Conservation (phyloP, 2,329 filamentous ascomycete species). For the Epichloe gansuensis region DNA sequence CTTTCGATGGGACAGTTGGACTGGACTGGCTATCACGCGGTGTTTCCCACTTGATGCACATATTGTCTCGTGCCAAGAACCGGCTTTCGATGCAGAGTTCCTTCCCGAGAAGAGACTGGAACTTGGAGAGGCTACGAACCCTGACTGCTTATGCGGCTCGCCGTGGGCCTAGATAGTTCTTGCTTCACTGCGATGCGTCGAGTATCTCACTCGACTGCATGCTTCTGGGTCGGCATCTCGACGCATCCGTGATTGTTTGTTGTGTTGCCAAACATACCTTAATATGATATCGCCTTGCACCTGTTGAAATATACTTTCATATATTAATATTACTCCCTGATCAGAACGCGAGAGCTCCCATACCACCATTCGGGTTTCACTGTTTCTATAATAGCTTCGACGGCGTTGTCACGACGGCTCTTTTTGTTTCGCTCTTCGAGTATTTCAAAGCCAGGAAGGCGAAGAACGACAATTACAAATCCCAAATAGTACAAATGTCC, state of each 20-base stretch:
- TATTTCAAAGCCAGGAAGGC: not conserved
- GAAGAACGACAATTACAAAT: not conserved
- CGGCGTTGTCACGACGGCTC: not conserved
- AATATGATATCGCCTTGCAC: not conserved
- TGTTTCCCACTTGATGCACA: not conserved
- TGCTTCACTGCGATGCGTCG: not conserved
- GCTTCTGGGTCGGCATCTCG: not conserved
- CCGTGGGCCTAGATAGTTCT: not conserved
- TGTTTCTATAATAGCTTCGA: not conserved
- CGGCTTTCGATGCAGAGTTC: not conserved
- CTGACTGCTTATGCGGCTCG: not conserved
- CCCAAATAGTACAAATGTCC: conserved; percentile 10
- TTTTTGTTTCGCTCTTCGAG: not conserved
- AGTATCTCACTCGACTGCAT: not conserved
- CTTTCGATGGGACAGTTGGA: no score
- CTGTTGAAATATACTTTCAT: not conserved
- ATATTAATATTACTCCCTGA: not conserved
- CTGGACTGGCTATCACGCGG: no score
- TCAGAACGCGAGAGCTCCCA: not conserved
- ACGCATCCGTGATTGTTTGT: not conserved
- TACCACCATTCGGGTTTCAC: not conserved
- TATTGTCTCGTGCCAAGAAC: no score
- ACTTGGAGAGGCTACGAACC: not conserved
- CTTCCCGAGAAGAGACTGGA: not conserved
- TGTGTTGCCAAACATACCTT: not conserved